phyloP scores from a whole-genome alignment of 257 asterid species.

The Penstemon eatonii region DNA sequence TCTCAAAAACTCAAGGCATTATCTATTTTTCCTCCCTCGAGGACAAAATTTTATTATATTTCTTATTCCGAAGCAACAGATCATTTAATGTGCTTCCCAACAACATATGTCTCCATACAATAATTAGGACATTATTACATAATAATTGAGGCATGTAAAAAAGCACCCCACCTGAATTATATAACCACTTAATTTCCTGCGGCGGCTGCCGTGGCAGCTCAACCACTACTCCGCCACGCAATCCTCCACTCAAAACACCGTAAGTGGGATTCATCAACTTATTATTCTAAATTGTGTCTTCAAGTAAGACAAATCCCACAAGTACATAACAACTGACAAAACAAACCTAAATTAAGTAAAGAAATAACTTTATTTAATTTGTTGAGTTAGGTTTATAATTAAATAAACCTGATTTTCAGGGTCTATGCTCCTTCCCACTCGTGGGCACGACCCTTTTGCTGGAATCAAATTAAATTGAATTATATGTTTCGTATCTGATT shows the following conservation, averaged over 20 bases:
- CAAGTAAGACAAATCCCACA: slow-evolving; percentile 35
- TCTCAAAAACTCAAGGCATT: too few relatives aligned
- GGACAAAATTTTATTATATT: too few relatives aligned
- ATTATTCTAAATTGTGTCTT: slow-evolving; percentile 38
- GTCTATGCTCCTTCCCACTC: slow-evolving; percentile 43
- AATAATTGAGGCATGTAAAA: background rate
- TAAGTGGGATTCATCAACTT: slow-evolving; percentile 47
- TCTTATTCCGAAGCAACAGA: background rate
- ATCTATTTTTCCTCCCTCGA: too few relatives aligned
- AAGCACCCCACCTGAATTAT: background rate
- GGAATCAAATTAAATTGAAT: background rate
- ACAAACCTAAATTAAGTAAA: background rate
- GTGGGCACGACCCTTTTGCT: slow-evolving; percentile 44
- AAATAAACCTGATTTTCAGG: slow-evolving; percentile 48
- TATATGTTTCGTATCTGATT: background rate
- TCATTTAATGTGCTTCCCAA: background rate
- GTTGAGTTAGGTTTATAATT: slow-evolving; percentile 30
- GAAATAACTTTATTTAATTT: background rate
- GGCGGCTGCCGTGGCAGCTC: slow-evolving; percentile 32
- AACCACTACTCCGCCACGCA: slow-evolving; percentile 36
- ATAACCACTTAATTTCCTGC: slow-evolving; percentile 6
- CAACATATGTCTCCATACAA: slow-evolving; percentile 5
- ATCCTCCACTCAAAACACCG: slow-evolving; percentile 26
- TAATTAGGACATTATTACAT: slow-evolving; percentile 18
- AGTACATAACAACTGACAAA: slow-evolving; percentile 6